These are phyloP conservation scores for Botryotinia globosa DNA, from an alignment of 2,329 filamentous ascomycete genomes.

Conservation along the genomic window DNA sequence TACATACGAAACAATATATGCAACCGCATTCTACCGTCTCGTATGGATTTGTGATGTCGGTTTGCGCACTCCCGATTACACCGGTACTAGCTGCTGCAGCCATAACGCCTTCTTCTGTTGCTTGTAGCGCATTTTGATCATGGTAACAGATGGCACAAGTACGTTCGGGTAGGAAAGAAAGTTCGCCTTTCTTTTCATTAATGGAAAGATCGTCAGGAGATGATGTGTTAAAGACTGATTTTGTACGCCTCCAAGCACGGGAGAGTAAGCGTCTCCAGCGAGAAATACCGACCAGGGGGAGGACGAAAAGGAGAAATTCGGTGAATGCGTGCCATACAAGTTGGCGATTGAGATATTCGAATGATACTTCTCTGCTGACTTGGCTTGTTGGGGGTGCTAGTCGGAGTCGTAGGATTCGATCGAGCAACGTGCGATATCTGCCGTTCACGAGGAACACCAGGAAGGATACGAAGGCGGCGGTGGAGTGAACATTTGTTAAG, in stretches of 20 bases:
- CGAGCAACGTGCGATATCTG: constrained; percentile 84
- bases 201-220: constrained; percentile 41
- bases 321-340: constrained; percentile 99
- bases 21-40: constrained; percentile 86
- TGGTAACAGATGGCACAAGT: constrained; percentile 97
- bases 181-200: constrained; percentile 64
- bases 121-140: constrained; percentile 74
- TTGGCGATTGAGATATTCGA: constrained; percentile 96
- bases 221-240: constrained; percentile 42
- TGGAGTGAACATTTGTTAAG: constrained; percentile 71
- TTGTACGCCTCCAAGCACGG: constrained; percentile 79
- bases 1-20: constrained; percentile 92
- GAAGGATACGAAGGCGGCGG: constrained; percentile 81
- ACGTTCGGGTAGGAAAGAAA: constrained; percentile 82
- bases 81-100: constrained; percentile 65
- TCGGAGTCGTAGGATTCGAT: constrained; percentile 78
- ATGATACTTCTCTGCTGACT: constrained; percentile 86
- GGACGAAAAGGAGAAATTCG: constrained; percentile 92
- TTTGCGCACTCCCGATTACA: constrained; percentile 82
- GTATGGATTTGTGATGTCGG: constrained; percentile 95
- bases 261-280: constrained; percentile 90
- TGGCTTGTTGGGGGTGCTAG: constrained; percentile 82
- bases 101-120: constrained; percentile 73
- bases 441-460: constrained; percentile 89
- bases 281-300: constrained; percentile 94